Conservation (phyloP, 2,329 filamentous ascomycete species). For the Plenodomus tracheiphilus region DNA sequence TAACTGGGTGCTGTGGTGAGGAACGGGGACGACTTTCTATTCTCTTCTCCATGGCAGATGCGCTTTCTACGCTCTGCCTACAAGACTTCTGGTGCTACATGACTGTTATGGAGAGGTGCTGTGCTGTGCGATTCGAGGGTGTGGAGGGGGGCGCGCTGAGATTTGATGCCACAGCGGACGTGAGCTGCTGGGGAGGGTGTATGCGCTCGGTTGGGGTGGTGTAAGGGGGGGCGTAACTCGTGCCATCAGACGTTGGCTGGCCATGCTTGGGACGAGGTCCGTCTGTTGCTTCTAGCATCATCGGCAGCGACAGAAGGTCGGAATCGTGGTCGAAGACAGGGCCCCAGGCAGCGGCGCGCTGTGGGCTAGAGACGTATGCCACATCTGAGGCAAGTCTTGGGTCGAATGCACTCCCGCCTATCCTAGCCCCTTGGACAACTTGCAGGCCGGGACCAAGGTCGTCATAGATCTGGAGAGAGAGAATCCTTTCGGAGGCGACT, state of each 20-base stretch:
- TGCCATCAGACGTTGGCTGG: background rate
- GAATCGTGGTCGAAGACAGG: background rate
- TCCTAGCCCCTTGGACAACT: too few relatives aligned
- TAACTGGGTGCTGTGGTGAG: background rate
- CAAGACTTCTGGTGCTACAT: slow-evolving; percentile 41
- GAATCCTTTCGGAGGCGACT: background rate
- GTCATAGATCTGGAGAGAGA: slow-evolving; percentile 2
- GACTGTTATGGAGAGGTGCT: slow-evolving; percentile 29
- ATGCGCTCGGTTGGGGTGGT: slow-evolving; percentile 9
- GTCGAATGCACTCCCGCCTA: too few relatives aligned
- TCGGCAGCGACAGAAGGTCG: too few relatives aligned
- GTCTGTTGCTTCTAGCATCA: background rate
- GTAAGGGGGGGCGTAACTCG: slow-evolving; percentile 6
- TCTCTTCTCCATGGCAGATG: slow-evolving; percentile 14
- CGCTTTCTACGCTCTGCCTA: slow-evolving; percentile 32
- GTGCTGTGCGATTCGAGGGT: slow-evolving; percentile 27
- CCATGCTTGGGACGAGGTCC: background rate
- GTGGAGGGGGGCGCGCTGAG: slow-evolving; percentile 6
- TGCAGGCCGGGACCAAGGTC: background rate
- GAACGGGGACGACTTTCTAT: slow-evolving; percentile 9
- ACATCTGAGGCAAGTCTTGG: too few relatives aligned
- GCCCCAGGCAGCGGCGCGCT: background rate
- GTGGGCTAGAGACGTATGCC: too few relatives aligned
- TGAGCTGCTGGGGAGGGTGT: slow-evolving; percentile 10
- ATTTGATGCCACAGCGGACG: slow-evolving; percentile 6